Conservation (phyloP, 305 asterid species). For the Fraxinus xanthoxyloides region DNA sequence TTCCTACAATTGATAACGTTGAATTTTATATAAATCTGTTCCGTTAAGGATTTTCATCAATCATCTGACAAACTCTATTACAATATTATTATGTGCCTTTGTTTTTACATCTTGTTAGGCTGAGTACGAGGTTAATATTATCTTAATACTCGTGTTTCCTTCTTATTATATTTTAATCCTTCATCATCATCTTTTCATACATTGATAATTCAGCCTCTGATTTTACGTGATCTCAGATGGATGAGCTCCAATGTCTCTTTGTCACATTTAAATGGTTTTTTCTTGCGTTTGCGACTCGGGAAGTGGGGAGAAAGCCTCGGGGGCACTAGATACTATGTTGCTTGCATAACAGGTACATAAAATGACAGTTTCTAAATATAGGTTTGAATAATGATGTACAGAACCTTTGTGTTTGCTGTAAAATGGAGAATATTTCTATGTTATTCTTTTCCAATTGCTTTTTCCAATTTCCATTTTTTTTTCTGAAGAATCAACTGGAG, state of each 20-base stretch:
- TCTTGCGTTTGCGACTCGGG: constrained; percentile 58
- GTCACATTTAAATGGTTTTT: constrained; percentile 52
- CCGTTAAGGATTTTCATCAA: not conserved
- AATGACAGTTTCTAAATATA: not conserved
- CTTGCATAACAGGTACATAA: constrained; percentile 51
- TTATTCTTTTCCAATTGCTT: not conserved
- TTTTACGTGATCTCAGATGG: constrained; percentile 38
- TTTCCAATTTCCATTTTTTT: not conserved
- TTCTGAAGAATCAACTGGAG: constrained; percentile 25
- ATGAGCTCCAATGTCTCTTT: constrained; percentile 38
- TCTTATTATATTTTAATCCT: not conserved
- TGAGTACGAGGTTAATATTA: not conserved
- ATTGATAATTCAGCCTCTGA: not conserved
- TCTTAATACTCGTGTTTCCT: not conserved
- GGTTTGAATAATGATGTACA: not conserved
- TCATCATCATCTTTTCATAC: not conserved
- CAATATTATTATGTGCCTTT: not conserved
- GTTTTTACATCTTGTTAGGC: not conserved
- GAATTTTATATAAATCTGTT: not conserved
- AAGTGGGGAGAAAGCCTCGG: constrained; percentile 48
- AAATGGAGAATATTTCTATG: not conserved
- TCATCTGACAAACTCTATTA: not conserved
- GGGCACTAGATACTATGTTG: constrained; percentile 56
- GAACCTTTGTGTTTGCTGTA: not conserved
- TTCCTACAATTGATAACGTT: not conserved